A percentile compares a stretch with the other conserved stretches of the same genome.
Conservation (phyloP, 768 basidiomycete species). For the Panus rudis region DNA sequence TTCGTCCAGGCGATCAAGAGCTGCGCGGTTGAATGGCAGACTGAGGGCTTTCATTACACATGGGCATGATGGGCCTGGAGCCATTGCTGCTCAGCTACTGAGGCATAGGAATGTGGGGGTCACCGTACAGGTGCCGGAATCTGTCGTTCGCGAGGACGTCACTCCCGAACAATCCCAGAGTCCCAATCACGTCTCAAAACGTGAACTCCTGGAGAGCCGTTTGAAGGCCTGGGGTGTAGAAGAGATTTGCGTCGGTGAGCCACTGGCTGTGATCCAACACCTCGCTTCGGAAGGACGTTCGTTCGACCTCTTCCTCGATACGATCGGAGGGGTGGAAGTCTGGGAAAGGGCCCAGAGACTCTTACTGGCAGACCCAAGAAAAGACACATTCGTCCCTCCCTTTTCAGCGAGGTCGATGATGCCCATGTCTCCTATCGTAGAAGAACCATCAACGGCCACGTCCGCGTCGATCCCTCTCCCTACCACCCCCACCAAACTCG, state of each 20-base stretch:
- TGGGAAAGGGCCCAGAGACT: conserved; percentile 70
- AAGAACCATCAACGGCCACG: no score
- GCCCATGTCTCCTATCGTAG: conserved; percentile 9
- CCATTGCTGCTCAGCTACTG: conserved; percentile 74
- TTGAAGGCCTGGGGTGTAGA: conserved; percentile 68
- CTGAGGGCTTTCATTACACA: conserved; percentile 47
- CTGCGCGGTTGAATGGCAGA: conserved; percentile 13
- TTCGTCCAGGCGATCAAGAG: conserved; percentile 18
- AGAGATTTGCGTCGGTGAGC: conserved; percentile 65
- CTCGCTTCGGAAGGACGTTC: conserved; percentile 44
- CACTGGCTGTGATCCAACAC: conserved; percentile 45
- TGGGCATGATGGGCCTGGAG: conserved; percentile 70
- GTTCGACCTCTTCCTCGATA: conserved; percentile 82
- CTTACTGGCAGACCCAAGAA: conserved; percentile 30
- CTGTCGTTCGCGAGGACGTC: conserved; percentile 24
- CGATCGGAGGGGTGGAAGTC: conserved; percentile 70
- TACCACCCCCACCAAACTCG: no score
- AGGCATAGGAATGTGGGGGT: conserved; percentile 63
- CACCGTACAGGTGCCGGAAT: conserved; percentile 56
- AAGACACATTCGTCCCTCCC: neutral
- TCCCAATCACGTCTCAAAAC: neutral
- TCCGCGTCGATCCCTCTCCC: no score
- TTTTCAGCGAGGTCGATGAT: neutral
- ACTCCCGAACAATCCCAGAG: no score
- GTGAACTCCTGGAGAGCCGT: conserved; percentile 28